Base-by-base conservation (phyloP, 495 filamentous ascomycete species). In the Penicillium lagena region DNA sequence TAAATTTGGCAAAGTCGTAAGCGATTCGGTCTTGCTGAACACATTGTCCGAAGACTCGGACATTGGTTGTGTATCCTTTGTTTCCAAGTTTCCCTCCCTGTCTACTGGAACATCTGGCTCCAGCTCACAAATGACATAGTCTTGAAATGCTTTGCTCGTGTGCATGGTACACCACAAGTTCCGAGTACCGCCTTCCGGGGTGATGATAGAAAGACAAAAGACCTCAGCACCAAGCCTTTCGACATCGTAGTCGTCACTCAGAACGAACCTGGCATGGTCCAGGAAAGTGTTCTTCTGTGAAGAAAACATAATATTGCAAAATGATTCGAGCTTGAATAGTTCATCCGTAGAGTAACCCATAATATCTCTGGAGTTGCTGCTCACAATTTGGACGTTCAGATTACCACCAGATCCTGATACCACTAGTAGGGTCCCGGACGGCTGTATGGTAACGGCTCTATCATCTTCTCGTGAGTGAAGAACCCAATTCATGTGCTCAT, bases 141-240 rank as follows among this genome's bases (percentile, higher is more conserved):
- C 58, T 13, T 74, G 63, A 47, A 85, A 78, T 0, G 60, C 57
- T 22, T 75, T 66, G 43, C 77, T 83, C 22, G 83, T 76, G 60
- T 95, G 89, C 60, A 94, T 85, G 15, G 87, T 88, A 60, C 89
- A 93, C 89, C 89, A 94, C 7, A 91, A 56, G 55, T 85, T 86
- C 28, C 78, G 66, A 5, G 65, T 64, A 48, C 54, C 70, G 29
- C 62, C 62, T 10, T 51, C 46, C 1, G 78, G 73, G 1, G 70
- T 60, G 11, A 72, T 70, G 14, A 95, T 68, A 5, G 79, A 78
- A 32, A 94, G 67, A 15, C 77, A 82, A 50, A 96, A 91, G 11
- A 94, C 81, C 49, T 96, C 89, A 0, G 88, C 88, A 0, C 89
- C 89, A 53, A 82, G 85, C 3, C 64, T 59, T 0, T 71, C 69